Evolutionary conservation across 495 filamentous ascomycete species (phyloP).

Genomic region (Penicillium robsamsonii): DNA sequence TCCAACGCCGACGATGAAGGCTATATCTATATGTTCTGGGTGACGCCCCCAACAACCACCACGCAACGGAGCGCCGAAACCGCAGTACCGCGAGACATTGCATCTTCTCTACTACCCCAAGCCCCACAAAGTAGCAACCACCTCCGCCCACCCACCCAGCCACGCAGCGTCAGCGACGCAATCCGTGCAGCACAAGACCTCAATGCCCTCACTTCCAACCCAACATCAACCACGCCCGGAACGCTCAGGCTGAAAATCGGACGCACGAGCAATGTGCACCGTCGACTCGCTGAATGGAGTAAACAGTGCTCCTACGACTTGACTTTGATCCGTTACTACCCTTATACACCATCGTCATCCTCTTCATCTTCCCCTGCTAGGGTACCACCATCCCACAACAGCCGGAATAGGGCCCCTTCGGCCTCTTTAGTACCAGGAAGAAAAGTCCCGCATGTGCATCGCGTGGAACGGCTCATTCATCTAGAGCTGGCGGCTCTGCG

Average conservation of each 20-base stretch:
- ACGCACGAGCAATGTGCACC: conserved; percentile 83
- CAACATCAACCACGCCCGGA: conserved; percentile 29
- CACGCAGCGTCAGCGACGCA: conserved; percentile 64
- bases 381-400: conserved; percentile 3
- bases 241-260: conserved; percentile 89
- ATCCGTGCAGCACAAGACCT: conserved; percentile 53
- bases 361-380: conserved; percentile 29
- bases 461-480: conserved; percentile 88
- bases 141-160: conserved; percentile 37
- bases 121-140: conserved; percentile 17
- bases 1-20: conserved; percentile 76
- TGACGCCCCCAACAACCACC: conserved; percentile 54
- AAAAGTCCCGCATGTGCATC: conserved; percentile 86
- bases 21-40: conserved; percentile 98
- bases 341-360: conserved; percentile 64
- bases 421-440: conserved; percentile 36
- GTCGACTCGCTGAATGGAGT: conserved; percentile 87
- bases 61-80: conserved; percentile 26
- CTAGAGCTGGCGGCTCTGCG: conserved; percentile 74
- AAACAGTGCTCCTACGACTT: conserved; percentile 87
- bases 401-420: conserved; percentile 7
- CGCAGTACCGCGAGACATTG: conserved; percentile 54
- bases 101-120: conserved; percentile 55
- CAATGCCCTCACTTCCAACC: conserved; percentile 38
- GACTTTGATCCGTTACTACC: conserved; percentile 87